Conservation (phyloP, 2,329 filamentous ascomycete genomes). For the Cadophora sp. region DNA sequence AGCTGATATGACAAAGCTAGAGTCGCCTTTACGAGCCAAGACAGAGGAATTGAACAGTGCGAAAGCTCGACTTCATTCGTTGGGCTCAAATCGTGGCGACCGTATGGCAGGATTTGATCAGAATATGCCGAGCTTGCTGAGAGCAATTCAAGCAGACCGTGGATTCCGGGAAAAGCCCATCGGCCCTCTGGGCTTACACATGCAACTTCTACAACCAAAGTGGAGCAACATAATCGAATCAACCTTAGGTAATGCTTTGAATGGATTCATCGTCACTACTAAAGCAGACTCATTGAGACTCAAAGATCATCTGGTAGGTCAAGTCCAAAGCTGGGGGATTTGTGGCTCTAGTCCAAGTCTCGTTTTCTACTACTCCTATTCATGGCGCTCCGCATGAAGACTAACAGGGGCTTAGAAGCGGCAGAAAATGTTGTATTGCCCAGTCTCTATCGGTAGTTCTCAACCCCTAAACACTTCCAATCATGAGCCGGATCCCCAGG, state of each 20-base stretch:
- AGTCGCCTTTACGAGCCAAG: constrained; percentile 51
- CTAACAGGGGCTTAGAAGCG: constrained; percentile 45
- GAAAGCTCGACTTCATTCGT: constrained; percentile 55
- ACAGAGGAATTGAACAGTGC: constrained; percentile 59
- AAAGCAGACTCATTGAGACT: constrained; percentile 78
- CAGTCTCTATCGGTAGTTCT: constrained; percentile 69
- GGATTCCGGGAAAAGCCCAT: constrained; percentile 77
- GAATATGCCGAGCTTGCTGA: constrained; percentile 68
- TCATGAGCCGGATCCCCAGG: constrained; percentile 74
- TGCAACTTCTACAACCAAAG: constrained; percentile 77
- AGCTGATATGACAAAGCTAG: constrained; percentile 43
- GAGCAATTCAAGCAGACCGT: constrained; percentile 70
- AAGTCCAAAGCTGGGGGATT: no score
- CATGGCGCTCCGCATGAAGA: not conserved
- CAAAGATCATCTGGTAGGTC: constrained; percentile 51
- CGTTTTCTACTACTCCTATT: not conserved
- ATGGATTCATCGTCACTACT: constrained; percentile 81
- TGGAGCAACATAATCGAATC: constrained; percentile 87
- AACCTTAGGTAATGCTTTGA: constrained; percentile 71
- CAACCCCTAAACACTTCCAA: constrained; percentile 61
- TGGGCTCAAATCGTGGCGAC: constrained; percentile 64
- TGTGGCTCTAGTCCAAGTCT: not conserved
- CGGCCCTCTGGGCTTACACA: constrained; percentile 81
- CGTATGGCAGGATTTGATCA: constrained; percentile 69
- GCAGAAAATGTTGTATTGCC: constrained; percentile 53